These are phyloP conservation scores for Rubia tinctorum DNA, from an alignment of 305 asterid species.

Conservation along the genomic window DNA sequence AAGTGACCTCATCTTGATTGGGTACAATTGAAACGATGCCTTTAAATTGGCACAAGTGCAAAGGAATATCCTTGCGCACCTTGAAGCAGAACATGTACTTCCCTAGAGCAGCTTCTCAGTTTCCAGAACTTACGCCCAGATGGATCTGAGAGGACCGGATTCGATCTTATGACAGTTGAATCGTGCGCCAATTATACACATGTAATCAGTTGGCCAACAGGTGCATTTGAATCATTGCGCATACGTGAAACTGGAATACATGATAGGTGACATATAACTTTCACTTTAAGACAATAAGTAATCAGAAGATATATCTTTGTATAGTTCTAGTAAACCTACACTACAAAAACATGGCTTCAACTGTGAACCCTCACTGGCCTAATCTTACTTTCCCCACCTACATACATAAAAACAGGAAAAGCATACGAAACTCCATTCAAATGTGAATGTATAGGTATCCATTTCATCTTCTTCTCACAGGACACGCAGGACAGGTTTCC, in stretches of 20 bases:
- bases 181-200: background rate
- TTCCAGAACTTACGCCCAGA: conserved; percentile 24
- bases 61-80: conserved; percentile 7
- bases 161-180: conserved; percentile 17
- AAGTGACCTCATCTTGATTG: conserved; percentile 4
- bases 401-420: background rate
- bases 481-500: background rate
- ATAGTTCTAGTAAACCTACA: background rate
- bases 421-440: background rate
- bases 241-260: background rate
- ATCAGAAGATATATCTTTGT: background rate
- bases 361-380: background rate
- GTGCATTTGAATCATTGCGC: background rate
- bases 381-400: background rate
- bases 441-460: background rate
- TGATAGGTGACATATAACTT: background rate
- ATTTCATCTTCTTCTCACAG: background rate
- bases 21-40: background rate
- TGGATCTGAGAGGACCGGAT: conserved; percentile 20
- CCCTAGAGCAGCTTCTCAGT: conserved; percentile 18
- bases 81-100: conserved; percentile 21
- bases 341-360: background rate
- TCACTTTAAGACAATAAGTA: background rate
- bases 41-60: background rate
- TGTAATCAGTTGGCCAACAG: background rate